A percentile compares a stretch with the other conserved stretches of the same genome.
Evolutionary conservation across 345 rosid species (phyloP).

Genomic region (Arabidopsis suecica): DNA sequence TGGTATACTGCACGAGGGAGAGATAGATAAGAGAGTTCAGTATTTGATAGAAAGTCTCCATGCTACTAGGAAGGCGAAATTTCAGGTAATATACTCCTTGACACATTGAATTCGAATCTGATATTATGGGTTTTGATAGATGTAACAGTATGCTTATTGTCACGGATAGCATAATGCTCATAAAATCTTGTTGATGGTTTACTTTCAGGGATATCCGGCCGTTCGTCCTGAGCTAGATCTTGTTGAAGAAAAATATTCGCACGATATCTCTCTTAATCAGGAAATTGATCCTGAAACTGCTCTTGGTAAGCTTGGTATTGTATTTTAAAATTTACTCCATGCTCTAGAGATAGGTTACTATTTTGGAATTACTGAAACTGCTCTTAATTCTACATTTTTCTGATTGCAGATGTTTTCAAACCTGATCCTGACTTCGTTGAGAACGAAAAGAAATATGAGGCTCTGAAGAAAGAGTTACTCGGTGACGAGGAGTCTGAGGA

Average conservation of each 20-base stretch:
- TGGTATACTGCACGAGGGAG: slow-evolving; percentile 96
- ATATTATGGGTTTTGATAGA: background rate
- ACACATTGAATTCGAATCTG: slow-evolving; percentile 8
- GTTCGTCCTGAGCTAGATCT: slow-evolving; percentile 95
- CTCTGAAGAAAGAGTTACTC: slow-evolving; percentile 79
- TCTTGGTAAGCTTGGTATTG: slow-evolving; percentile 63
- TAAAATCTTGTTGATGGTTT: slow-evolving; percentile 22
- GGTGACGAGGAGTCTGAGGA: slow-evolving; percentile 90
- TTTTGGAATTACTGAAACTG: slow-evolving; percentile 7
- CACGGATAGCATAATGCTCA: background rate
- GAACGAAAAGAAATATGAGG: slow-evolving; percentile 88
- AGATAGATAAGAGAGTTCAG: slow-evolving; percentile 92
- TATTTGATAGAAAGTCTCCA: slow-evolving; percentile 88
- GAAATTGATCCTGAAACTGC: slow-evolving; percentile 72
- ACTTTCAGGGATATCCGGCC: slow-evolving; percentile 83
- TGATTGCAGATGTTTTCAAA: slow-evolving; percentile 69
- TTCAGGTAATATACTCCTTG: slow-evolving; percentile 61
- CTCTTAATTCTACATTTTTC: slow-evolving; percentile 9
- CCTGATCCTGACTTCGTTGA: slow-evolving; percentile 81
- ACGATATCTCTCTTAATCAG: slow-evolving; percentile 83
- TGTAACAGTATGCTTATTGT: background rate
- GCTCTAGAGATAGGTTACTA: background rate
- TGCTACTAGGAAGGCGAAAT: slow-evolving; percentile 87
- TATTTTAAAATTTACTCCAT: slow-evolving; percentile 1
- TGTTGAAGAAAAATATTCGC: slow-evolving; percentile 89